Evolutionary conservation across 148 eudicot species (phyloP).

Genomic region (Diospyros kaki): DNA sequence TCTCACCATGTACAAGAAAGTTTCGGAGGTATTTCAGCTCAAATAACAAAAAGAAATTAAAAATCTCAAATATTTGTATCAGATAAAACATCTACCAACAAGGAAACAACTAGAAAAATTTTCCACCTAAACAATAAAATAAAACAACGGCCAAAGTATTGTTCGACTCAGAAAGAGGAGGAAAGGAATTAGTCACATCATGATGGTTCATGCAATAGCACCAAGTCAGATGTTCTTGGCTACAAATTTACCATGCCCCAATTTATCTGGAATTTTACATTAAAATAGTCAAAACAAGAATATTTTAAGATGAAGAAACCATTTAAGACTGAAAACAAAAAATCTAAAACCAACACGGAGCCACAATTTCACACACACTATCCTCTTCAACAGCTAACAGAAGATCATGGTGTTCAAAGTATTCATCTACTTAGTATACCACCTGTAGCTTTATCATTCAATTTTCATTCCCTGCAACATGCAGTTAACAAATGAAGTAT

Average conservation of each 20-base stretch:
- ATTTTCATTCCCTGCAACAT: not conserved
- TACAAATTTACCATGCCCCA: too few species aligned
- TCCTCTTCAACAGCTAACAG: not conserved
- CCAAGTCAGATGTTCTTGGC: not conserved
- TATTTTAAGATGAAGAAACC: not conserved
- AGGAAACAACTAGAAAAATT: not conserved
- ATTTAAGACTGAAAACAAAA: not conserved
- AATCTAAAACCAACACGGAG: not conserved
- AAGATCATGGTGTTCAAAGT: not conserved
- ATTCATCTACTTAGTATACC: not conserved
- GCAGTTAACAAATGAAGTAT: not conserved
- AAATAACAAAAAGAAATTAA: not conserved
- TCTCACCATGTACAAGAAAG: not conserved
- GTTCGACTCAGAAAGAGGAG: not conserved
- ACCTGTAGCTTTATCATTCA: not conserved
- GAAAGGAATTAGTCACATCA: not conserved
- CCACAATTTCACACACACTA: not conserved
- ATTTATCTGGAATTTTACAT: too few species aligned
- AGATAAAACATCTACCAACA: not conserved
- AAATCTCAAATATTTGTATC: not conserved
- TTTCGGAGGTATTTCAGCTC: not conserved
- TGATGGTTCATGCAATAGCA: not conserved
- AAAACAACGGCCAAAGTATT: not conserved
- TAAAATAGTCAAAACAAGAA: too few species aligned
- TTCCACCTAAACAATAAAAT: not conserved